These are phyloP conservation scores for Chernovozyma sophiae-reginae DNA, from an alignment of 1,139 yeast genomes.

Conservation along the genomic window DNA sequence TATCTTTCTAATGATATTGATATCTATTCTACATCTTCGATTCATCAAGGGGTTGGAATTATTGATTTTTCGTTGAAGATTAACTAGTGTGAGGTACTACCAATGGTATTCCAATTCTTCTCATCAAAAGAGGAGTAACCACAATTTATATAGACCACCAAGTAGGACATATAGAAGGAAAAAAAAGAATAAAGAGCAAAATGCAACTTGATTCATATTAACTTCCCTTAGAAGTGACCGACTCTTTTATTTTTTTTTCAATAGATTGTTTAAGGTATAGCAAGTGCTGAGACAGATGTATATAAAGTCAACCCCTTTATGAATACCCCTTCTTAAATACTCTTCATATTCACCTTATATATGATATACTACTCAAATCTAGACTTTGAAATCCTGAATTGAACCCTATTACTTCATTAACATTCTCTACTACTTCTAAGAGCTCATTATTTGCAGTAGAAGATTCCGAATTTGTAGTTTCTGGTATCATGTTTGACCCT, in stretches of 20 bases:
- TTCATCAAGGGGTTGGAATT: constrained; percentile 83
- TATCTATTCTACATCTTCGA: constrained; percentile 86
- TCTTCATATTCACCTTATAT: constrained; percentile 36
- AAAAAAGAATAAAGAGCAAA: no score
- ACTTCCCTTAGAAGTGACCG: no score
- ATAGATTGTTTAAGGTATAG: no score
- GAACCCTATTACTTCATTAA: constrained; percentile 38
- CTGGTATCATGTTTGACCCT: neutral
- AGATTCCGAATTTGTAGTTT: constrained; percentile 1
- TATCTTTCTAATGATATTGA: constrained; percentile 80
- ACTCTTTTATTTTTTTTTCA: no score
- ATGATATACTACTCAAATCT: constrained; percentile 35
- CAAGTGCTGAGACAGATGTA: no score
- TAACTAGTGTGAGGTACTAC: constrained; percentile 20
- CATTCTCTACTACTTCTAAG: constrained; percentile 29
- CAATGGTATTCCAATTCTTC: no score
- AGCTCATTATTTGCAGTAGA: constrained; percentile 18
- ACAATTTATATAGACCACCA: no score
- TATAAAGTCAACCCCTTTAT: no score
- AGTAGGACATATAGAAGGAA: no score
- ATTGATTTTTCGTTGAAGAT: constrained; percentile 85
- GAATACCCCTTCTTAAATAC: no score
- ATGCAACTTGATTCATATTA: no score
- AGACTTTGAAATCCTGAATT: constrained; percentile 42
- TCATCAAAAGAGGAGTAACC: no score